A percentile compares a stretch with the other conserved stretches of the same genome.
phyloP scores from a whole-genome alignment of 768 basidiomycete genomes.

The Cantharellus anzutake region DNA sequence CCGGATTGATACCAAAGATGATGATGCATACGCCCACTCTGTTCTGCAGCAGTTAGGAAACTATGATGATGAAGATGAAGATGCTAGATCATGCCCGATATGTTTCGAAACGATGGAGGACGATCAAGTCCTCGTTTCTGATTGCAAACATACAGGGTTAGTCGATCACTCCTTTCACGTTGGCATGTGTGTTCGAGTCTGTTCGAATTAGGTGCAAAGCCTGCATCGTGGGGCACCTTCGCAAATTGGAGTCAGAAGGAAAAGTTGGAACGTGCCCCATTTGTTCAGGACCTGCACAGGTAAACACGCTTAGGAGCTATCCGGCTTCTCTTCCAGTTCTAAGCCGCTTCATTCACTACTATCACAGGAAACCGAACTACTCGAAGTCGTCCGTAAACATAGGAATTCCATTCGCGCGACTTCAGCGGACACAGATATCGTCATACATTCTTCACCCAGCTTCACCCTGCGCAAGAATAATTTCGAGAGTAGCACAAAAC shows the following conservation, averaged over 20 bases:
- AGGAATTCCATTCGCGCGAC: conserved; percentile 1
- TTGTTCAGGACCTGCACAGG: conserved; percentile 52
- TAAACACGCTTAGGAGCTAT: conserved; percentile 10
- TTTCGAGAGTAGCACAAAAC: conserved; percentile 79
- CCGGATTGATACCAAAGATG: conserved; percentile 19
- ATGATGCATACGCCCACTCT: conserved; percentile 18
- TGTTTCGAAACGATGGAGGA: conserved; percentile 60
- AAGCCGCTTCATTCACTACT: not conserved
- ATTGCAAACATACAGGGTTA: conserved; percentile 62
- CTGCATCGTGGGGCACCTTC: conserved; percentile 62
- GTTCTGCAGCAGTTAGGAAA: conserved; percentile 30
- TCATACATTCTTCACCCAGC: conserved; percentile 14
- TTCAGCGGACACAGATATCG: conserved; percentile 8
- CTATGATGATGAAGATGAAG: conserved; percentile 25
- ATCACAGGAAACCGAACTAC: conserved; percentile 33
- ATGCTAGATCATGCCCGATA: conserved; percentile 39
- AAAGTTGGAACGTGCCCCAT: conserved; percentile 64
- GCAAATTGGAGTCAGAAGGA: conserved; percentile 44
- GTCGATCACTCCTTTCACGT: conserved; percentile 10
- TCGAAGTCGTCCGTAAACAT: conserved; percentile 36
- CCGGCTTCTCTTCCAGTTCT: not conserved
- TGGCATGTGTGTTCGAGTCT: not conserved
- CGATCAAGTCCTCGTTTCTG: conserved; percentile 44
- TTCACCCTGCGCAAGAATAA: conserved; percentile 58
- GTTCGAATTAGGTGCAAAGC: conserved; percentile 57